Evolutionary conservation across 2,329 filamentous ascomycete genomes (phyloP).

Genomic region (Neofusicoccum parvum): DNA sequence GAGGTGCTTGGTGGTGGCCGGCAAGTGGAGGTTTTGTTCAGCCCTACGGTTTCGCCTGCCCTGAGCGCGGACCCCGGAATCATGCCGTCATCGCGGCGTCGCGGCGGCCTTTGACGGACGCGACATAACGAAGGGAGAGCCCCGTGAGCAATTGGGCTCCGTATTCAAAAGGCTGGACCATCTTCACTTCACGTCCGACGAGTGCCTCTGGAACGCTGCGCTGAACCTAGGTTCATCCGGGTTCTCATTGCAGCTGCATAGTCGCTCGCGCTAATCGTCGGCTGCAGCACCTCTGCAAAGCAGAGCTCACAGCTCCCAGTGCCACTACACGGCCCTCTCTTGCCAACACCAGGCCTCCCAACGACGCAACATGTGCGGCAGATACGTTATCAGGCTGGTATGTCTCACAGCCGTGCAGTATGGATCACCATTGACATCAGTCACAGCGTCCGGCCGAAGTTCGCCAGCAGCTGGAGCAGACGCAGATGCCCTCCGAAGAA

Average conservation of each 20-base stretch:
- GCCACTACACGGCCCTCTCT: not conserved
- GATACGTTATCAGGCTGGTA: constrained; percentile 66
- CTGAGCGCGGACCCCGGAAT: constrained; percentile 15
- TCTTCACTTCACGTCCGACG: too few relatives aligned
- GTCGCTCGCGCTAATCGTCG: too few relatives aligned
- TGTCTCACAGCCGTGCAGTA: constrained; percentile 26
- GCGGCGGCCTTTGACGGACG: constrained; percentile 14
- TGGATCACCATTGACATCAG: constrained; percentile 22
- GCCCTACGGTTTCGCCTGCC: constrained; percentile 16
- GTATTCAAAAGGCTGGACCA: too few relatives aligned
- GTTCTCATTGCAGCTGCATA: too few relatives aligned
- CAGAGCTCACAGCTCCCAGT: too few relatives aligned
- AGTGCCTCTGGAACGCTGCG: too few relatives aligned
- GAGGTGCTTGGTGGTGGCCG: not conserved
- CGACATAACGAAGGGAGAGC: not conserved
- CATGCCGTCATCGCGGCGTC: constrained; percentile 1
- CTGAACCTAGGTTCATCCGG: too few relatives aligned
- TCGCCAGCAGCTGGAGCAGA: constrained; percentile 70
- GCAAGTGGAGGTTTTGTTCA: constrained; percentile 19
- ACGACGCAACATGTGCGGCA: constrained; percentile 61
- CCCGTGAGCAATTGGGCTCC: too few relatives aligned
- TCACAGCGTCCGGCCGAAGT: constrained; percentile 74
- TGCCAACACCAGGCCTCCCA: not conserved
- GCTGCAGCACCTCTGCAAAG: too few relatives aligned
- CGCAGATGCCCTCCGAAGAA: constrained; percentile 72